phyloP scores from a whole-genome alignment of 768 basidiomycete species.

The Phylloporus arenicola region DNA sequence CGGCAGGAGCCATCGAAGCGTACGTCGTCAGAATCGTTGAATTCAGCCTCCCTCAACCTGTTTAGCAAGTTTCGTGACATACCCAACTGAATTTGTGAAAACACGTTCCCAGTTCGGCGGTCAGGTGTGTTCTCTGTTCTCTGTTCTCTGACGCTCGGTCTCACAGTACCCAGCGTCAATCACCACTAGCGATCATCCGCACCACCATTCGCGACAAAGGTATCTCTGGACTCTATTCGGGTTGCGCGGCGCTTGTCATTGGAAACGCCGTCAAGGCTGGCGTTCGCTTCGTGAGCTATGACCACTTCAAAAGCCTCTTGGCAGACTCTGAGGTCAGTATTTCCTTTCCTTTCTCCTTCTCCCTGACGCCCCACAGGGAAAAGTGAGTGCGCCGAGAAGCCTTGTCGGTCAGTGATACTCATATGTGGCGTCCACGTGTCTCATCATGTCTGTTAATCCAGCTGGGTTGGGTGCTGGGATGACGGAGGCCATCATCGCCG shows the following conservation, averaged over 20 bases:
- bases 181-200: conserved; percentile 67
- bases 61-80: conserved; percentile 69
- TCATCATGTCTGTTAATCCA: conserved; percentile 18
- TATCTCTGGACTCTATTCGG: conserved; percentile 84
- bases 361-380: conserved; percentile 53
- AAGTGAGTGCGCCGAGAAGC: conserved; percentile 82
- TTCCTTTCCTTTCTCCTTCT: background rate
- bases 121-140: conserved; percentile 39
- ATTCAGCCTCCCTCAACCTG: conserved; percentile 28
- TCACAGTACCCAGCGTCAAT: conserved; percentile 43
- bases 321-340: conserved; percentile 73
- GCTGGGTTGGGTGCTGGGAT: conserved; percentile 85
- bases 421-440: conserved; percentile 1
- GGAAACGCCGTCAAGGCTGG: conserved; percentile 95
- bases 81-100: conserved; percentile 90
- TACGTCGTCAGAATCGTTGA: conserved; percentile 34
- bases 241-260: conserved; percentile 81
- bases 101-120: conserved; percentile 90
- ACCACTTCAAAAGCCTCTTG: conserved; percentile 79
- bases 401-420: conserved; percentile 53
- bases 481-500: conserved; percentile 89
- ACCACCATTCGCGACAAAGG: conserved; percentile 75
- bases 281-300: conserved; percentile 92
- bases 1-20: conserved; percentile 92
- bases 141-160: background rate